Percentiles rank a stretch among this genome's conserved stretches.
These are phyloP conservation scores for Pseudocercospora macadamiae DNA, from an alignment of 2,329 filamentous ascomycete genomes.

Conservation along the genomic window DNA sequence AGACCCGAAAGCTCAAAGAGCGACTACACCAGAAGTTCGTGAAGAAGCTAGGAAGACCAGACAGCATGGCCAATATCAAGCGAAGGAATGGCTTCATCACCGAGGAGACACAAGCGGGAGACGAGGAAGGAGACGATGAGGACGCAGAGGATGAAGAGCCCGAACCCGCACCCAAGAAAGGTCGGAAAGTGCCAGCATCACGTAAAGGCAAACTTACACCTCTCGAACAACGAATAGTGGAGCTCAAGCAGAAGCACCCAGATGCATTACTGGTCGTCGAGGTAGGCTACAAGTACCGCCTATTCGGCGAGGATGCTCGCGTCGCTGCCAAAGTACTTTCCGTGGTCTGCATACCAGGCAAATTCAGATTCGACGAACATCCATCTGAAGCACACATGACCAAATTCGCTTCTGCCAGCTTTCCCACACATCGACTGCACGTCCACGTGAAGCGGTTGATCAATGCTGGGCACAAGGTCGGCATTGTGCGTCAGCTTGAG, in stretches of 20 bases:
- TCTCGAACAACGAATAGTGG: constrained; percentile 89
- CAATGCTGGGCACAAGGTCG: constrained; percentile 91
- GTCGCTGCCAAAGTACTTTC: constrained; percentile 86
- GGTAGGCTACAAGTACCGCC: constrained; percentile 96
- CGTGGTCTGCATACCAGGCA: constrained; percentile 96
- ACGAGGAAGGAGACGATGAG: constrained; percentile 60
- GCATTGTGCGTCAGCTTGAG: constrained; percentile 90
- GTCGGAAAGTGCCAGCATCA: constrained; percentile 52
- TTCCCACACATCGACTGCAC: constrained; percentile 86
- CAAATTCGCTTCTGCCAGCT: constrained; percentile 92
- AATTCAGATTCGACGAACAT: constrained; percentile 91
- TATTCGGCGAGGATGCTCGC: constrained; percentile 94
- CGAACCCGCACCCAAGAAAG: constrained; percentile 51
- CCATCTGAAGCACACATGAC: constrained; percentile 89
- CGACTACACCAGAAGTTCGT: constrained; percentile 83
- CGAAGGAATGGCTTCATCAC: constrained; percentile 59
- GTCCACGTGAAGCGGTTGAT: constrained; percentile 95
- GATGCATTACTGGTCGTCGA: constrained; percentile 91
- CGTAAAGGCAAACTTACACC: constrained; percentile 88
- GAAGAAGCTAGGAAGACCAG: constrained; percentile 83
- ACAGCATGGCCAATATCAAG: constrained; percentile 72
- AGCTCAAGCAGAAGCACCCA: constrained; percentile 88
- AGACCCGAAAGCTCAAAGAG: constrained; percentile 63
- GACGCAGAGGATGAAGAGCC: constrained; percentile 58
- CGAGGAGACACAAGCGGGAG: constrained; percentile 56